phyloP scores from a whole-genome alignment of 257 asterid genomes.

The Ajuga chamaepitys region DNA sequence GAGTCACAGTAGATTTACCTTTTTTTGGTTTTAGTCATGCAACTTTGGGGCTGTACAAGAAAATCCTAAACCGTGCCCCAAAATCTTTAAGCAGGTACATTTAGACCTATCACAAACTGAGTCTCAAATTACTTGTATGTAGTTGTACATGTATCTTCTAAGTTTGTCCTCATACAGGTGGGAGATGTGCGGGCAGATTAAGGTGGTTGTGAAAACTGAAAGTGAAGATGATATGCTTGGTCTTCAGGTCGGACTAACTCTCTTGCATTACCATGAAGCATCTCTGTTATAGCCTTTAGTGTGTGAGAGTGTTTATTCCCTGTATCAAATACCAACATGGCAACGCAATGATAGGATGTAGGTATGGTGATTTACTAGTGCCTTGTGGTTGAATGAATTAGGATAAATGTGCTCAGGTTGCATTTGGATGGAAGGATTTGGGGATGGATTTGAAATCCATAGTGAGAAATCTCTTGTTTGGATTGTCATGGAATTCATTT shows the following conservation, averaged over 20 bases:
- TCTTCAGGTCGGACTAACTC: slow-evolving; percentile 49
- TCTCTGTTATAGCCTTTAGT: slow-evolving; percentile 5
- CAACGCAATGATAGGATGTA: background rate
- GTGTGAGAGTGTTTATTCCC: background rate
- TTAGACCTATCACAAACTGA: background rate
- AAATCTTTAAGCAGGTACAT: slow-evolving; percentile 72
- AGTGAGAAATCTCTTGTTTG: no score
- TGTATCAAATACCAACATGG: background rate
- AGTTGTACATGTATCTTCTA: background rate
- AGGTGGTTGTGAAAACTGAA: slow-evolving; percentile 91
- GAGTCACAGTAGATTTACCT: background rate
- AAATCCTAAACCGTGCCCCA: slow-evolving; percentile 73
- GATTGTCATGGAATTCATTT: no score
- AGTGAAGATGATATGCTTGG: slow-evolving; percentile 80
- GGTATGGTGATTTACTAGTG: background rate
- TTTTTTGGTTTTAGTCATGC: slow-evolving; percentile 61
- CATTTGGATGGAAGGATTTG: no score
- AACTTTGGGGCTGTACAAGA: slow-evolving; percentile 89
- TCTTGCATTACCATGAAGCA: background rate
- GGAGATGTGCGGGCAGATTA: slow-evolving; percentile 99
- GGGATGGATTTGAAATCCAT: no score
- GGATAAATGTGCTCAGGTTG: no score
- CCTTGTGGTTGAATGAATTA: background rate
- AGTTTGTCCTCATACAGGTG: slow-evolving; percentile 48
- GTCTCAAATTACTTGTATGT: background rate